A percentile compares a stretch with the other conserved stretches of the same genome.
These are phyloP conservation scores for Camelina laxa DNA, from an alignment of 345 rosid species.

Conservation along the genomic window DNA sequence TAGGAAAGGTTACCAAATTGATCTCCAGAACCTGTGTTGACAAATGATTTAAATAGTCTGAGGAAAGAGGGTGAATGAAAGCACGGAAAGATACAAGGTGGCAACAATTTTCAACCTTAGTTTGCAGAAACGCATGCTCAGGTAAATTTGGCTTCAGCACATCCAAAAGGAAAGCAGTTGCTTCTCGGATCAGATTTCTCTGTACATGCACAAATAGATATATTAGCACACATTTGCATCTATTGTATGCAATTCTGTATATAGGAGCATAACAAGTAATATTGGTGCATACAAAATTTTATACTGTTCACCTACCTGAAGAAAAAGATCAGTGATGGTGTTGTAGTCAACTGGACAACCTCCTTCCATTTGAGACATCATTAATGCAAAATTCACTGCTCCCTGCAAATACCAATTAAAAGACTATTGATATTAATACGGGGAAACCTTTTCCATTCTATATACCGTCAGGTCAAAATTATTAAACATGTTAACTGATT, in stretches of 20 bases:
- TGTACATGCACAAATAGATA: conserved; percentile 33
- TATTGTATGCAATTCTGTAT: background rate
- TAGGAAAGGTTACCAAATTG: conserved; percentile 96
- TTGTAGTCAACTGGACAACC: conserved; percentile 97
- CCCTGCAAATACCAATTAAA: conserved; percentile 59
- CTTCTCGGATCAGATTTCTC: conserved; percentile 98
- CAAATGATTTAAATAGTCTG: conserved; percentile 21
- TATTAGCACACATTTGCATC: conserved; percentile 19
- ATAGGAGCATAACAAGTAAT: conserved; percentile 5
- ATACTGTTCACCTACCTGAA: conserved; percentile 66
- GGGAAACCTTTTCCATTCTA: conserved; percentile 1
- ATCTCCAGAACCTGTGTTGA: conserved; percentile 86
- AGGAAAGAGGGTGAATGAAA: conserved; percentile 20
- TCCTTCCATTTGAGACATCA: conserved; percentile 99
- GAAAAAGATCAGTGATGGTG: conserved; percentile 97
- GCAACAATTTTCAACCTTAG: conserved; percentile 62
- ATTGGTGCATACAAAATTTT: background rate
- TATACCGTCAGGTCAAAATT: conserved; percentile 10
- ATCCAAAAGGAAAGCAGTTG: conserved; percentile 96
- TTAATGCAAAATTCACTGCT: conserved; percentile 96
- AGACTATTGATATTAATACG: conserved; percentile 1
- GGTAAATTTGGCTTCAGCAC: conserved; percentile 95
- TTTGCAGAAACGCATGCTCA: conserved; percentile 88
- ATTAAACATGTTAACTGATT: conserved; percentile 17
- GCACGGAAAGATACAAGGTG: background rate